These are phyloP conservation scores for Marasmius fiardii DNA, from an alignment of 1,284 basidiomycete genomes.

Conservation along the genomic window DNA sequence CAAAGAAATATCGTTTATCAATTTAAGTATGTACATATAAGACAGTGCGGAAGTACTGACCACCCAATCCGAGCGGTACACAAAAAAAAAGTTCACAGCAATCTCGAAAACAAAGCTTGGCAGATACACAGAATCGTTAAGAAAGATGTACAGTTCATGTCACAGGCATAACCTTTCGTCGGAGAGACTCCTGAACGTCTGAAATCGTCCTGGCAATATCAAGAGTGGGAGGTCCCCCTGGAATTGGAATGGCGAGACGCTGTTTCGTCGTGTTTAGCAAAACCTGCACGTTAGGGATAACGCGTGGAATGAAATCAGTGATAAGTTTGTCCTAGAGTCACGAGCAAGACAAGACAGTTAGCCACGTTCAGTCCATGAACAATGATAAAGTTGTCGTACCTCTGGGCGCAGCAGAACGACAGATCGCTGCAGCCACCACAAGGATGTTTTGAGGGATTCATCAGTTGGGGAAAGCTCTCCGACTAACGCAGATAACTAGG, in stretches of 20 bases:
- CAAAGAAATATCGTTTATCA: too few species aligned
- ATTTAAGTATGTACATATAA: too few species aligned
- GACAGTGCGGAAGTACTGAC: too few species aligned
- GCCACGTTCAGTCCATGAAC: constrained; percentile 2
- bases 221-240: constrained; percentile 60
- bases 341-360: constrained; percentile 10
- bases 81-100: background rate
- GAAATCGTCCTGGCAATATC: constrained; percentile 66
- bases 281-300: constrained; percentile 72
- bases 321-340: constrained; percentile 67
- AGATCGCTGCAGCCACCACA: constrained; percentile 83
- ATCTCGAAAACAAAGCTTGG: background rate
- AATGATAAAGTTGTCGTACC: constrained; percentile 34
- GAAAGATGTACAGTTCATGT: constrained; percentile 16
- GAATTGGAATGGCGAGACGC: constrained; percentile 63
- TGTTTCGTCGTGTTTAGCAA: constrained; percentile 75
- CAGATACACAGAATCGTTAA: background rate
- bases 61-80: too few species aligned
- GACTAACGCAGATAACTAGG: constrained; percentile 65
- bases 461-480: constrained; percentile 72
- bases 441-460: constrained; percentile 71
- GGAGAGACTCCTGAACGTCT: constrained; percentile 71
- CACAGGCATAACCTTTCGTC: constrained; percentile 48
- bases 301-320: constrained; percentile 73
- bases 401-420: constrained; percentile 66